These are phyloP conservation scores for Populus nigra DNA, from an alignment of 345 rosid genomes.

Conservation along the genomic window DNA sequence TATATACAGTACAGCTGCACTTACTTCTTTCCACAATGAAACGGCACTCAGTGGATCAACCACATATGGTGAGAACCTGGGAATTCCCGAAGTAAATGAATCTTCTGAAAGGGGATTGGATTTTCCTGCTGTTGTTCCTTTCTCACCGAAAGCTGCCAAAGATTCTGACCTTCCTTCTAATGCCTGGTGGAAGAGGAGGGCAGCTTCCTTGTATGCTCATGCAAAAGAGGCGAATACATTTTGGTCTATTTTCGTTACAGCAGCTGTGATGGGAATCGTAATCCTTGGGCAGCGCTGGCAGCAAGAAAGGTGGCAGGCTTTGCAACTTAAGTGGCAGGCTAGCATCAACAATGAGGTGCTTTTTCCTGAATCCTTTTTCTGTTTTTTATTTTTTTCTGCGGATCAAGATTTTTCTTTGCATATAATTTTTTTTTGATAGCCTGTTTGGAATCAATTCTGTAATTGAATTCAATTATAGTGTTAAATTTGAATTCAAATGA, in stretches of 20 bases:
- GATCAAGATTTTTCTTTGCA: neutral
- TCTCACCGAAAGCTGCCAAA: slow-evolving; percentile 30
- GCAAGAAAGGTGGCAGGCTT: slow-evolving; percentile 84
- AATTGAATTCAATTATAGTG: too few relatives aligned
- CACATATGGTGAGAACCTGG: slow-evolving; percentile 34
- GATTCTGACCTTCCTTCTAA: slow-evolving; percentile 68
- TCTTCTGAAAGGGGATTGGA: slow-evolving; percentile 29
- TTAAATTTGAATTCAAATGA: too few relatives aligned
- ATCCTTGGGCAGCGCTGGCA: slow-evolving; percentile 97
- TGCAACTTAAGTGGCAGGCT: slow-evolving; percentile 80
- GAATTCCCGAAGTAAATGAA: slow-evolving; percentile 38
- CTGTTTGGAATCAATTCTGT: too few relatives aligned
- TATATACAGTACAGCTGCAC: slow-evolving; percentile 45
- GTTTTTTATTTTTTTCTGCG: neutral
- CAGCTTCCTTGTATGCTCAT: slow-evolving; percentile 61
- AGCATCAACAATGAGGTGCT: slow-evolving; percentile 67
- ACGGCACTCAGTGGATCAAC: slow-evolving; percentile 45
- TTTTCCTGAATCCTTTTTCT: neutral
- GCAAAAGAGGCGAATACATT: slow-evolving; percentile 82
- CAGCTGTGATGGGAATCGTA: slow-evolving; percentile 88
- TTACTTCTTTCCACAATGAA: slow-evolving; percentile 53
- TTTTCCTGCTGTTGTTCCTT: slow-evolving; percentile 37
- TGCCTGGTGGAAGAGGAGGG: slow-evolving; percentile 97
- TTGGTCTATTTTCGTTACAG: slow-evolving; percentile 93
- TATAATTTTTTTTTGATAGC: neutral